Evolutionary conservation across 1,139 yeast genomes (phyloP).

Genomic region (Zygosaccharomyces sapae): DNA sequence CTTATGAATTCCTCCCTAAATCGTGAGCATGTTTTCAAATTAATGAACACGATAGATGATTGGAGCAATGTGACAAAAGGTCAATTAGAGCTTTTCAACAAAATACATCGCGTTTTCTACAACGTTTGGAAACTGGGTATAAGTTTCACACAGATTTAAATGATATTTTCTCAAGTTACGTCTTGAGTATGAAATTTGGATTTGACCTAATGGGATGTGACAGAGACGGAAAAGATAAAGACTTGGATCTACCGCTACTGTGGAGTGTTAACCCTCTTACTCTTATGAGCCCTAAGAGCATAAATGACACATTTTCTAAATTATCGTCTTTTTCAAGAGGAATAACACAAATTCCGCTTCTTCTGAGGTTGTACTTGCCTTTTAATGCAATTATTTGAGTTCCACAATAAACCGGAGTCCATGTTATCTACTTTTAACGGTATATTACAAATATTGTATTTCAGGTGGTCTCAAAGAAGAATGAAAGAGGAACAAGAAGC

Average conservation of each 20-base stretch:
- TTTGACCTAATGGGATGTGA: slow-evolving; percentile 48
- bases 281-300: slow-evolving; percentile 30
- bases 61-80: slow-evolving; percentile 36
- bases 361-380: slow-evolving; percentile 47
- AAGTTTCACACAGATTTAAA: slow-evolving; percentile 68
- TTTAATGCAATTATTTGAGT: slow-evolving; percentile 38
- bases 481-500: slow-evolving; percentile 62
- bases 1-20: slow-evolving; percentile 63
- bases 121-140: slow-evolving; percentile 53
- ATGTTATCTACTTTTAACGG: slow-evolving; percentile 38
- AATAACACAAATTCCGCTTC: slow-evolving; percentile 44
- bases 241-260: slow-evolving; percentile 36
- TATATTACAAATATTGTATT: slow-evolving; percentile 57
- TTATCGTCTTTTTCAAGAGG: slow-evolving; percentile 42
- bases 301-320: slow-evolving; percentile 35
- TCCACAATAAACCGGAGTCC: slow-evolving; percentile 22
- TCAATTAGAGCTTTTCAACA: slow-evolving; percentile 62
- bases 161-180: slow-evolving; percentile 67
- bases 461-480: slow-evolving; percentile 74
- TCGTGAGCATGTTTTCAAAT: slow-evolving; percentile 41
- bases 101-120: slow-evolving; percentile 63
- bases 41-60: slow-evolving; percentile 38
- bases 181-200: slow-evolving; percentile 69
- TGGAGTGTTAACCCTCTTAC: slow-evolving; percentile 48
- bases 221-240: slow-evolving; percentile 20